A percentile compares a stretch with the other conserved stretches of the same genome.
Conservation (phyloP, 352 stramenopile genomes). For the Phytophthora melonis region DNA sequence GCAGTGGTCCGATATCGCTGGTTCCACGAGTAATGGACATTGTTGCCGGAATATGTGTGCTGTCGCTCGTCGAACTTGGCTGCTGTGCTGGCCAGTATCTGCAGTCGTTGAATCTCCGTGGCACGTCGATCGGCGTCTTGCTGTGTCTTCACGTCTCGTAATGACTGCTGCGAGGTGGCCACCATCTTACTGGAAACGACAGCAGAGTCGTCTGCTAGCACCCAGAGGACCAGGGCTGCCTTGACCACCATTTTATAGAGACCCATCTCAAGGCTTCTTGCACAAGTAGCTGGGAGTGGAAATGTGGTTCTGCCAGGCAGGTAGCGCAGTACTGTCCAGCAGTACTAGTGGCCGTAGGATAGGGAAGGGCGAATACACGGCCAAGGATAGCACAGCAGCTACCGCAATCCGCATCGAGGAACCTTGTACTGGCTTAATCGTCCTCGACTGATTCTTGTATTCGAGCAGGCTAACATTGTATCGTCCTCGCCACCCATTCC, state of each 20-base stretch:
- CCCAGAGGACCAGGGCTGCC: constrained; percentile 4
- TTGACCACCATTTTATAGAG: constrained; percentile 7
- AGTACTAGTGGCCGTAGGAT: background rate
- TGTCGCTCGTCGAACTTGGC: constrained; percentile 11
- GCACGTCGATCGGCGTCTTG: constrained; percentile 15
- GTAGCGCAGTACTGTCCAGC: background rate
- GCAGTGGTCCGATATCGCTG: background rate
- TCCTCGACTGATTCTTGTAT: background rate
- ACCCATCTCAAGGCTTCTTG: too few relatives aligned
- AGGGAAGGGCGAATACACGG: background rate
- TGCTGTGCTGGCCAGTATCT: background rate
- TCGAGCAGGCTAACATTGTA: background rate
- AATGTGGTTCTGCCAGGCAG: too few relatives aligned
- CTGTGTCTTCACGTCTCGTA: constrained; percentile 4
- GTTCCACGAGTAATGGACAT: constrained; percentile 6
- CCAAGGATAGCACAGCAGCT: background rate
- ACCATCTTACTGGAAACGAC: constrained; percentile 1
- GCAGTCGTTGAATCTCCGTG: background rate
- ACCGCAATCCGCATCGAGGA: background rate
- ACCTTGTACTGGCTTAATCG: background rate
- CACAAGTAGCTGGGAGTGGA: too few relatives aligned
- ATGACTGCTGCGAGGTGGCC: background rate
- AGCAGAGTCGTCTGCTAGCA: background rate
- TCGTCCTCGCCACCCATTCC: background rate
- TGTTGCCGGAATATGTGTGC: constrained; percentile 25